Evolutionary conservation across 2,329 filamentous ascomycete species (phyloP).

Genomic region (Sporothrix luriei): DNA sequence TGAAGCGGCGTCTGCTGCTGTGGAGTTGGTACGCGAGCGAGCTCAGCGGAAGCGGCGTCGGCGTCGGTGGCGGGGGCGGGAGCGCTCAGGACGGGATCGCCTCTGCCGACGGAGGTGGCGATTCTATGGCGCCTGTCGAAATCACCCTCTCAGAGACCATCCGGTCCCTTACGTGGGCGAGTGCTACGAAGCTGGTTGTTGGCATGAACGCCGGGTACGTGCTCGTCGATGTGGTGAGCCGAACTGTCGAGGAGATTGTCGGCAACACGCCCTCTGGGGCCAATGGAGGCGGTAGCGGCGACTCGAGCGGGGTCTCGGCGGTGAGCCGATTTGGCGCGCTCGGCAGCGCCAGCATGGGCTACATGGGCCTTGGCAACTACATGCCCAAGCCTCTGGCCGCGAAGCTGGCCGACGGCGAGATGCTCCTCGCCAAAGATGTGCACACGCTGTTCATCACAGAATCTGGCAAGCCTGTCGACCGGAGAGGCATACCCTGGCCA

Average conservation of each 20-base stretch:
- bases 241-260: constrained; percentile 74
- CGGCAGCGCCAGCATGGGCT: constrained; percentile 83
- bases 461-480: constrained; percentile 73
- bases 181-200: constrained; percentile 80
- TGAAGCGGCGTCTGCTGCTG: constrained; percentile 84
- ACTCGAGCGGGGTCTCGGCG: constrained; percentile 41
- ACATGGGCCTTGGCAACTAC: constrained; percentile 91
- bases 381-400: constrained; percentile 88
- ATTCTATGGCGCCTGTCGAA: constrained; percentile 66
- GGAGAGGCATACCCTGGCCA: constrained; percentile 89
- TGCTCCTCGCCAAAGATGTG: constrained; percentile 95
- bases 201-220: constrained; percentile 92
- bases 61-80: not conserved
- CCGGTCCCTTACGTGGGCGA: constrained; percentile 88
- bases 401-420: constrained; percentile 76
- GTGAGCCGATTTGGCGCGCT: constrained; percentile 79
- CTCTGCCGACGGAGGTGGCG: not conserved
- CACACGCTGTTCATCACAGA: constrained; percentile 91
- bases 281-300: not conserved
- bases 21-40: constrained; percentile 99
- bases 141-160: constrained; percentile 80
- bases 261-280: constrained; percentile 56
- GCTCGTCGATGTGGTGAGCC: constrained; percentile 79
- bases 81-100: not conserved
- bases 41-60: constrained; percentile 51